phyloP scores from a whole-genome alignment of 1,139 yeast genomes.

The Blastobotrys raffinosifermentans region DNA sequence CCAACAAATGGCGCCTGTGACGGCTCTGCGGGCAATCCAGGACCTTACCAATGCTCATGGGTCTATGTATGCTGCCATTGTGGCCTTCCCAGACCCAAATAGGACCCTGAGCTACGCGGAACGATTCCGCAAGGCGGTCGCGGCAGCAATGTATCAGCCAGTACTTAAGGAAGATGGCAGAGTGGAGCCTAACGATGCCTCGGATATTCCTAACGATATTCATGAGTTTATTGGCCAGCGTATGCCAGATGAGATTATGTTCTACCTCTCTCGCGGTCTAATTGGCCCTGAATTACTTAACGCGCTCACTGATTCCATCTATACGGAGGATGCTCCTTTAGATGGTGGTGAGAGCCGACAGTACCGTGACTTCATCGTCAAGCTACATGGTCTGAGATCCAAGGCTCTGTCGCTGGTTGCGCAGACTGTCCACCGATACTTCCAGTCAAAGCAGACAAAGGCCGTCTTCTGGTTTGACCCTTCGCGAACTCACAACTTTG shows the following conservation, averaged over 20 bases:
- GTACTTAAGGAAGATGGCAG: constrained; percentile 63
- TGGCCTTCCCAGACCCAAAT: constrained; percentile 27
- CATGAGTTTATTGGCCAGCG: constrained; percentile 82
- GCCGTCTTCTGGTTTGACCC: constrained; percentile 48
- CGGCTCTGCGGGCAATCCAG: constrained; percentile 36
- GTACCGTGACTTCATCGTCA: constrained; percentile 51
- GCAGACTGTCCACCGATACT: constrained; percentile 73
- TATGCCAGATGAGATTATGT: constrained; percentile 79
- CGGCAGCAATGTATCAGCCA: constrained; percentile 57
- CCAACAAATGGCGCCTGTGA: constrained; percentile 32
- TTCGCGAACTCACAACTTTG: constrained; percentile 18
- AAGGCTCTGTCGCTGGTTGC: constrained; percentile 63
- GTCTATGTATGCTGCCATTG: constrained; percentile 37
- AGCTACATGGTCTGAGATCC: constrained; percentile 48
- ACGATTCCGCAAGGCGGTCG: constrained; percentile 46
- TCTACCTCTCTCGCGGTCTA: constrained; percentile 75
- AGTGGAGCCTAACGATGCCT: constrained; percentile 50
- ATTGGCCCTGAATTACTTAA: constrained; percentile 61
- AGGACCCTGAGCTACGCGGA: constrained; percentile 29
- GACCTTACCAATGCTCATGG: constrained; percentile 43
- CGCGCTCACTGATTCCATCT: constrained; percentile 49
- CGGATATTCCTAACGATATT: constrained; percentile 62
- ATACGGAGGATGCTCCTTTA: constrained; percentile 61
- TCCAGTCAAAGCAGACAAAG: constrained; percentile 63
- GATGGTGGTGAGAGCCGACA: constrained; percentile 58